Percentiles rank a stretch among this genome's conserved stretches.
phyloP scores from a whole-genome alignment of 2,329 filamentous ascomycete species.

The Hysterium pulicare region DNA sequence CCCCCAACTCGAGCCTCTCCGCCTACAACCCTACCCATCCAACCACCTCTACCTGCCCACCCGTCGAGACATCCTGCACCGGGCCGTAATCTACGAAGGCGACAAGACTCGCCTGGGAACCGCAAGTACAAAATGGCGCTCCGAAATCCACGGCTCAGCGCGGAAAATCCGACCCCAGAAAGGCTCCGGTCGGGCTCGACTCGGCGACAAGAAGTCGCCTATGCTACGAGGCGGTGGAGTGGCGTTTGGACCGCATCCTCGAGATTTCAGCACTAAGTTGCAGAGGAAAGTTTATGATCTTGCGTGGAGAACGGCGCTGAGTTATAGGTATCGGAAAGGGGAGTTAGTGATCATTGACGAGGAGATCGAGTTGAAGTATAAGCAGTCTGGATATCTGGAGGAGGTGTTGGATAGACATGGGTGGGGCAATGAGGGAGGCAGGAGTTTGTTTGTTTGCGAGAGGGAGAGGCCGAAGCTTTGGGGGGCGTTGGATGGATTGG shows the following conservation, averaged over 20 bases:
- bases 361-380: conserved; percentile 66
- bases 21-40: conserved; percentile 72
- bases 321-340: conserved; percentile 82
- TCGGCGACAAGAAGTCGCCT: conserved; percentile 78
- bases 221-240: conserved; percentile 83
- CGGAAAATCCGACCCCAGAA: conserved; percentile 84
- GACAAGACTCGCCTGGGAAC: conserved; percentile 85
- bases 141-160: conserved; percentile 77
- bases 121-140: conserved; percentile 48
- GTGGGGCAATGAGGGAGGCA: conserved; percentile 41
- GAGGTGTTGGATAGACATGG: conserved; percentile 67
- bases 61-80: conserved; percentile 86
- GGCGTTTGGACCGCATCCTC: conserved; percentile 81
- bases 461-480: conserved; percentile 52
- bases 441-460: conserved; percentile 27
- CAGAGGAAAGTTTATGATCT: conserved; percentile 91
- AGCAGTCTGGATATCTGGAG: conserved; percentile 60
- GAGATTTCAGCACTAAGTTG: conserved; percentile 82
- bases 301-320: conserved; percentile 90
- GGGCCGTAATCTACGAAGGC: conserved; percentile 88
- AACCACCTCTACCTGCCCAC: conserved; percentile 85
- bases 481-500: conserved; percentile 60
- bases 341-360: conserved; percentile 84
- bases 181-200: conserved; percentile 74
- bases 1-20: conserved; percentile 78